These are phyloP conservation scores for Pseudocercospora pini-densiflorae DNA, from an alignment of 2,329 filamentous ascomycete species.

Conservation along the genomic window DNA sequence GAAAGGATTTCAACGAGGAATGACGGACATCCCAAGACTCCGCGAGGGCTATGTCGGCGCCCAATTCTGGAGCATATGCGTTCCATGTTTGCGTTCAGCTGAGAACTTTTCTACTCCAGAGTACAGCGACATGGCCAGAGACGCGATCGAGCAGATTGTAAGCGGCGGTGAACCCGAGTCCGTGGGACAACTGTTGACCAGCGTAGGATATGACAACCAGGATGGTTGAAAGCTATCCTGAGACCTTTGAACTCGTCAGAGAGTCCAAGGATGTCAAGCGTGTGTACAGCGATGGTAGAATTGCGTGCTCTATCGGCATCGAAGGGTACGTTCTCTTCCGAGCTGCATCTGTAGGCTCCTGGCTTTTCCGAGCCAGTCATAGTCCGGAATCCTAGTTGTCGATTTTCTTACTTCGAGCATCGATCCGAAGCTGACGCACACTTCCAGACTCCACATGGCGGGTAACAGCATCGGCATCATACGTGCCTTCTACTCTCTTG, in stretches of 20 bases:
- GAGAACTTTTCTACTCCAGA: conserved; percentile 33
- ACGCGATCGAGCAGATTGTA: conserved; percentile 32
- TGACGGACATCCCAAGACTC: conserved; percentile 30
- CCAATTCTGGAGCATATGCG: conserved; percentile 33
- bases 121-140: conserved; percentile 33
- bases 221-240: conserved; percentile 39
- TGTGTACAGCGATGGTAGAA: conserved; percentile 40
- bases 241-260: conserved; percentile 35
- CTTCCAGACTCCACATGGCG: conserved; percentile 23
- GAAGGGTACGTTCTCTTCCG: conserved; percentile 33
- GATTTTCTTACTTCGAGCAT: too few species aligned
- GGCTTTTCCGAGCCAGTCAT: too few species aligned
- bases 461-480: conserved; percentile 43
- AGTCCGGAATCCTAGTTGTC: too few species aligned
- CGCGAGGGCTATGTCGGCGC: conserved; percentile 35
- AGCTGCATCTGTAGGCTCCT: too few species aligned
- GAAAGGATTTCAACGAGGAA: conserved; percentile 41
- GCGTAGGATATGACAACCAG: conserved; percentile 26
- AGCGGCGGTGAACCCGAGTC: neutral
- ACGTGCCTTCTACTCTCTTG: conserved; percentile 43
- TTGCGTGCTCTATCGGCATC: conserved; percentile 46
- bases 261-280: conserved; percentile 36
- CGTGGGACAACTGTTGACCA: neutral
- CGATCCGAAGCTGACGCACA: neutral
- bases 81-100: conserved; percentile 31